Conservation (phyloP, 139 green algal species). For the Chlorella sp. region DNA sequence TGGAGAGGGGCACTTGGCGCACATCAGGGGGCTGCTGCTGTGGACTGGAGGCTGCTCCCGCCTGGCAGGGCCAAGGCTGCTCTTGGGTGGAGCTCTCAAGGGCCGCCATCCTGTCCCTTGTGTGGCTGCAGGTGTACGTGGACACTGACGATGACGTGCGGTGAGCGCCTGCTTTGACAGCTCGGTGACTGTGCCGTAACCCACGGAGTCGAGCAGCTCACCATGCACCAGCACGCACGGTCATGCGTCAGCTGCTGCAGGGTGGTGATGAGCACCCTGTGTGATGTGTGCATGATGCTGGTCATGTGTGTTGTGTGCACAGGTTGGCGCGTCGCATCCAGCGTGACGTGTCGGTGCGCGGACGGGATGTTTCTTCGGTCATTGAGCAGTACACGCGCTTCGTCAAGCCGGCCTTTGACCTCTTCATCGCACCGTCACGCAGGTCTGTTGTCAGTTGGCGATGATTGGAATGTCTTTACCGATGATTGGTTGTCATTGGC, state of each 20-base stretch:
- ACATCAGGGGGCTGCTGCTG: background rate
- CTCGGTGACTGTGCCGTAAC: too few species aligned
- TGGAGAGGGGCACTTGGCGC: slow-evolving; percentile 12
- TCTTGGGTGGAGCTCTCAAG: background rate
- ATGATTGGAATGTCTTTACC: too few species aligned
- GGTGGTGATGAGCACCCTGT: background rate
- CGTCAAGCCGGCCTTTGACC: slow-evolving; percentile 92
- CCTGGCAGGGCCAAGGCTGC: background rate
- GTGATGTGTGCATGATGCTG: background rate
- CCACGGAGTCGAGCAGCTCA: too few species aligned
- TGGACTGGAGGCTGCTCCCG: background rate
- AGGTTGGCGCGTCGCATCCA: slow-evolving; percentile 89
- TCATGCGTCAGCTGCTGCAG: background rate
- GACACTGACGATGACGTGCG: slow-evolving; percentile 90
- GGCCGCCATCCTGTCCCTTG: background rate
- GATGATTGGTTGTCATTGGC: too few species aligned
- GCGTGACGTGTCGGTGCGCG: slow-evolving; percentile 79
- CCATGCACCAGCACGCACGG: background rate
- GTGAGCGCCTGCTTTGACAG: background rate
- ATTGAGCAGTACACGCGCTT: slow-evolving; percentile 93
- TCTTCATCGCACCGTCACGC: slow-evolving; percentile 70
- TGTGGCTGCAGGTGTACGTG: slow-evolving; percentile 4
- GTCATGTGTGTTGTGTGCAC: background rate
- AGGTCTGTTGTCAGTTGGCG: too few species aligned
- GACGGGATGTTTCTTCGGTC: slow-evolving; percentile 86